phyloP scores from a whole-genome alignment of 139 green algal species.

The Picochlorum costavermella region DNA sequence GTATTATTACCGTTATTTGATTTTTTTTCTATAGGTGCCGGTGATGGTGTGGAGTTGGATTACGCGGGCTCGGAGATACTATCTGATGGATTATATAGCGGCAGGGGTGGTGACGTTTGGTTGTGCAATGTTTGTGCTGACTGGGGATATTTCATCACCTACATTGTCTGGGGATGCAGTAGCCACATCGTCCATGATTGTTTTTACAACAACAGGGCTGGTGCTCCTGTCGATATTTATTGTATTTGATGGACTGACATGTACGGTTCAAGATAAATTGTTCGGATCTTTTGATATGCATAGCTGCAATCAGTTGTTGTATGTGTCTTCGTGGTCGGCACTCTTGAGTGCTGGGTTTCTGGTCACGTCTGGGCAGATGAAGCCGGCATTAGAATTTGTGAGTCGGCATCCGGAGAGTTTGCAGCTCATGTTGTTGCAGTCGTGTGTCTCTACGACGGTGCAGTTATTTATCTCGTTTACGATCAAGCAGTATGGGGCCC shows the following conservation, averaged over 20 bases:
- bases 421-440: conserved; percentile 54
- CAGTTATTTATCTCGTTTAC: conserved; percentile 77
- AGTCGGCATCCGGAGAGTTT: conserved; percentile 48
- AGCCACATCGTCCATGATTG: not conserved
- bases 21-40: conserved; percentile 13
- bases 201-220: conserved; percentile 1
- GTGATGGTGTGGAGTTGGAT: conserved; percentile 32
- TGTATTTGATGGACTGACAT: conserved; percentile 21
- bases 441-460: conserved; percentile 41
- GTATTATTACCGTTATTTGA: no score
- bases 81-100: conserved; percentile 9
- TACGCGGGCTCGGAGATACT: conserved; percentile 1
- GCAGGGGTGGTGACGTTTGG: conserved; percentile 3
- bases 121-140: conserved; percentile 20
- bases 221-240: conserved; percentile 8
- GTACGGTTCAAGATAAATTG: conserved; percentile 14
- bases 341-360: not conserved
- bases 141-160: conserved; percentile 9
- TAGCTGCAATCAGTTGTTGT: conserved; percentile 16
- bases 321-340: conserved; percentile 11
- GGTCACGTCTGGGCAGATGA: conserved; percentile 45
- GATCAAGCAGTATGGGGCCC: conserved; percentile 80
- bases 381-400: conserved; percentile 55
- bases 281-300: conserved; percentile 15
- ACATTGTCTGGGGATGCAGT: not conserved